These are phyloP conservation scores for Fusarium sp. DNA, from an alignment of 2,329 filamentous ascomycete genomes.

Conservation along the genomic window DNA sequence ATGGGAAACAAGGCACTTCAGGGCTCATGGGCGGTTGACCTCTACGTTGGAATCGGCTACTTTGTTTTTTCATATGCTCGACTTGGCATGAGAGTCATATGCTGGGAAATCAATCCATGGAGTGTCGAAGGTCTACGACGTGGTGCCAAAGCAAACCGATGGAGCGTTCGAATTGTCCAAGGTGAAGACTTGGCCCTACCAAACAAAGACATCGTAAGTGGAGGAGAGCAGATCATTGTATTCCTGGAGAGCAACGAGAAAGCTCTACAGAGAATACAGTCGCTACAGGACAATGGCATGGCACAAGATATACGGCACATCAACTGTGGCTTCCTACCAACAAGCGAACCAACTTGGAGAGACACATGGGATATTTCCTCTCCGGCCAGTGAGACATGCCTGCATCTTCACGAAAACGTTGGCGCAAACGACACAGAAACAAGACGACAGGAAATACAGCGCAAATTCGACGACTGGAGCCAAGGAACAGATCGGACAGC, in stretches of 20 bases:
- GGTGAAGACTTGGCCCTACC: constrained; percentile 50
- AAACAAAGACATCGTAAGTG: constrained; percentile 50
- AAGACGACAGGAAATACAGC: constrained; percentile 58
- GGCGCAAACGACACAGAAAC: constrained; percentile 61
- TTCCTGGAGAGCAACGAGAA: constrained; percentile 74
- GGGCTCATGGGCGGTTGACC: constrained; percentile 70
- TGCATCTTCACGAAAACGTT: constrained; percentile 75
- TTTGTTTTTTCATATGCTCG: constrained; percentile 86
- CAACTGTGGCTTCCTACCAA: constrained; percentile 71
- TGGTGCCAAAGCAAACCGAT: constrained; percentile 76
- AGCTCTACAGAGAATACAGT: constrained; percentile 55
- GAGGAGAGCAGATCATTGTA: constrained; percentile 67
- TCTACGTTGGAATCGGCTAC: constrained; percentile 95
- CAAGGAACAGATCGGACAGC: constrained; percentile 38
- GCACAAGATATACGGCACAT: constrained; percentile 61
- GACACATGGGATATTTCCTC: constrained; percentile 58
- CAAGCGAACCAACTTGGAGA: constrained; percentile 63
- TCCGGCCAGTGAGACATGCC: constrained; percentile 56
- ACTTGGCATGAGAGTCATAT: constrained; percentile 77
- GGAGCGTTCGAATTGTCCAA: constrained; percentile 66
- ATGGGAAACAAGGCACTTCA: constrained; percentile 50
- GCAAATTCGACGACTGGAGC: constrained; percentile 53
- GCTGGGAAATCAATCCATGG: constrained; percentile 93
- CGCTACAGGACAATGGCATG: constrained; percentile 48
- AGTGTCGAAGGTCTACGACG: constrained; percentile 83